phyloP scores from a whole-genome alignment of 257 asterid genomes.

The Lavandula angustifolia region DNA sequence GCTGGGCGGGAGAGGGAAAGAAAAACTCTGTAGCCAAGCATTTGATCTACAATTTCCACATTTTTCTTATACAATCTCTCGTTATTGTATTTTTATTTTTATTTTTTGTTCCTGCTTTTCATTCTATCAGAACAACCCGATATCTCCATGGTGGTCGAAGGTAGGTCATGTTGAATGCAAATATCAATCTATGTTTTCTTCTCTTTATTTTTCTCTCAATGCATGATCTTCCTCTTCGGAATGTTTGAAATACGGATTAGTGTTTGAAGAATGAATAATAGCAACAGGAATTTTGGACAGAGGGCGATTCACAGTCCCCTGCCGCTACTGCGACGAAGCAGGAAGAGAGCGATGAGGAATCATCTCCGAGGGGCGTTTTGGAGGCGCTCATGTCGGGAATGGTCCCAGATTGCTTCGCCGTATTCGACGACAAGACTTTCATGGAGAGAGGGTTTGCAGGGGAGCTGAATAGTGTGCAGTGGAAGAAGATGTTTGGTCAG shows the following conservation, averaged over 20 bases:
- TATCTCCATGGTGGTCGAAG: slow-evolving; percentile 34
- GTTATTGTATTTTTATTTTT: neutral
- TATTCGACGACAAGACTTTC: slow-evolving; percentile 34
- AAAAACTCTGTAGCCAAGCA: neutral
- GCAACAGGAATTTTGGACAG: neutral
- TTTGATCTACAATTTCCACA: too few species aligned
- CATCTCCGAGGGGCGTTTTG: slow-evolving; percentile 77
- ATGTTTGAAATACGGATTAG: slow-evolving; percentile 8
- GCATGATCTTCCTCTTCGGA: neutral
- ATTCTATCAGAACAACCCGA: neutral
- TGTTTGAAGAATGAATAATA: slow-evolving; percentile 5
- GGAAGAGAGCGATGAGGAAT: slow-evolving; percentile 41
- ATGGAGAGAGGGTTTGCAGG: slow-evolving; percentile 13
- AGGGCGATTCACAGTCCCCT: slow-evolving; percentile 13
- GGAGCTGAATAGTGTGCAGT: slow-evolving; percentile 44
- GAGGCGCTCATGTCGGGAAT: slow-evolving; percentile 54
- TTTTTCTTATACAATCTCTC: neutral
- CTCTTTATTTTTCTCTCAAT: neutral
- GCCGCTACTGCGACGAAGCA: neutral
- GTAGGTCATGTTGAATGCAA: slow-evolving; percentile 22
- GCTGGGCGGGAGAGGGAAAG: slow-evolving; percentile 44
- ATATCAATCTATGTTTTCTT: neutral
- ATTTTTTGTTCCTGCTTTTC: neutral
- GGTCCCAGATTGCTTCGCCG: slow-evolving; percentile 45
- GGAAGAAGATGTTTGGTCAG: slow-evolving; percentile 65